phyloP scores from a whole-genome alignment of 2,329 filamentous ascomycete species.

The Aspergillus vadensis region DNA sequence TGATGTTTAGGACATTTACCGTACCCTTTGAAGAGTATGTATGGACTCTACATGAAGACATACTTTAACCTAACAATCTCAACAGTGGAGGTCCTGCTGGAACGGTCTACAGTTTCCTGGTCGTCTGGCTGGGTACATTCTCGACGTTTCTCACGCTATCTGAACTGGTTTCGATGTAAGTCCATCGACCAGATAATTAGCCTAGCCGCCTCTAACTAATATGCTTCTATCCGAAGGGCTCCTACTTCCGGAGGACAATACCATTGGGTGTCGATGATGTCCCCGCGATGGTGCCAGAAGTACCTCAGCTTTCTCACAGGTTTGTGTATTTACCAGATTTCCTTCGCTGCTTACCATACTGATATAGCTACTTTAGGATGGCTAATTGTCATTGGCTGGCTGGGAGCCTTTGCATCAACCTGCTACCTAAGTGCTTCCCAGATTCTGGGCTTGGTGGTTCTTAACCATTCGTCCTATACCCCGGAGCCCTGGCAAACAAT shows the following conservation, averaged over 20 bases:
- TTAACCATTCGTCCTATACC: background rate
- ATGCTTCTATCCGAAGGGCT: background rate
- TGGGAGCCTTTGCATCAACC: constrained; percentile 1
- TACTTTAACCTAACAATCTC: background rate
- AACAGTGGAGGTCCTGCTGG: constrained; percentile 5
- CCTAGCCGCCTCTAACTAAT: background rate
- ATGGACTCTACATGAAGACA: too few relatives aligned
- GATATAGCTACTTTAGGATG: background rate
- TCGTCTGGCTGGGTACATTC: constrained; percentile 2
- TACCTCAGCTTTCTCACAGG: constrained; percentile 8
- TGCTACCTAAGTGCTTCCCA: constrained; percentile 5
- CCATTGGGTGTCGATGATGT: constrained; percentile 6
- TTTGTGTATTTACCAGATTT: background rate
- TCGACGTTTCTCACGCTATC: constrained; percentile 6
- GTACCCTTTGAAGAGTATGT: constrained; percentile 4
- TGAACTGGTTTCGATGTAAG: constrained; percentile 6
- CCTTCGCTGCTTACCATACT: too few relatives aligned
- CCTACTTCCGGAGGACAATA: constrained; percentile 5
- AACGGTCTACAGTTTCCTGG: constrained; percentile 5
- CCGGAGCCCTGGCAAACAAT: background rate
- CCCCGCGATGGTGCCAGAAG: constrained; percentile 1
- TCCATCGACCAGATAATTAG: too few relatives aligned
- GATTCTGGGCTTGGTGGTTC: constrained; percentile 3
- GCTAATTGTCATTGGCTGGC: constrained; percentile 5
- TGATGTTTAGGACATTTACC: background rate